Conservation (phyloP, 352 stramenopile species). For the Globisporangium sylvaticum region DNA sequence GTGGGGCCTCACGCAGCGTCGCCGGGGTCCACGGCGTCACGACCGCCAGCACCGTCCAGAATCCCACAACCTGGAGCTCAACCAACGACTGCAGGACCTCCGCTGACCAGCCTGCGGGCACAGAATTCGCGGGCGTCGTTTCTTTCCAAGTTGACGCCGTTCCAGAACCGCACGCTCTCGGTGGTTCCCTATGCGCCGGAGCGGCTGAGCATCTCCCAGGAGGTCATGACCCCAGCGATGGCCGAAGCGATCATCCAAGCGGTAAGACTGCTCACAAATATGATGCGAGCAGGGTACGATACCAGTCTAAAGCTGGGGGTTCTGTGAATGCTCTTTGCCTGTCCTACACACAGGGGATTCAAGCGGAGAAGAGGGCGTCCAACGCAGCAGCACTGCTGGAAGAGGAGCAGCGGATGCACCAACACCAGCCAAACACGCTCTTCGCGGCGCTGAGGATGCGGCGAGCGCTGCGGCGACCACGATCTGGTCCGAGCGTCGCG, state of each 20-base stretch:
- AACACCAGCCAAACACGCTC: conserved; percentile 34
- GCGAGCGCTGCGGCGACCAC: conserved; percentile 36
- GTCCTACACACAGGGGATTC: conserved; percentile 6
- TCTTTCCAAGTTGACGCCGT: conserved; percentile 41
- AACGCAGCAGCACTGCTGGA: not conserved
- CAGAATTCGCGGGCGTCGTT: conserved; percentile 36
- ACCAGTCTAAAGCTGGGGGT: not conserved
- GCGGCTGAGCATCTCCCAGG: conserved; percentile 58
- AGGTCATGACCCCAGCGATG: conserved; percentile 44
- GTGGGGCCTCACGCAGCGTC: not conserved
- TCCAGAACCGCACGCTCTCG: conserved; percentile 35
- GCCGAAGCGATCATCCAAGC: conserved; percentile 34
- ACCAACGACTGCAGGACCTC: not conserved
- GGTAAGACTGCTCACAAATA: conserved; percentile 15
- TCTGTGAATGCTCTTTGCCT: not conserved
- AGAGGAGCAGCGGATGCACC: not conserved
- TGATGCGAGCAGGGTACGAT: too few relatives aligned
- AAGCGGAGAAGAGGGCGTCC: conserved; percentile 14
- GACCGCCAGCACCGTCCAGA: not conserved
- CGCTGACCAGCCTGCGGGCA: not conserved
- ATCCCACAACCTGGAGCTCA: not conserved
- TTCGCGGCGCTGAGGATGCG: conserved; percentile 61
- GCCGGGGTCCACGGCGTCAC: not conserved
- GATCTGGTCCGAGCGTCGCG: conserved; percentile 11
- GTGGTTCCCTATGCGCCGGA: conserved; percentile 64